Conservation (phyloP, 768 basidiomycete genomes). For the Lyophyllum semitale region DNA sequence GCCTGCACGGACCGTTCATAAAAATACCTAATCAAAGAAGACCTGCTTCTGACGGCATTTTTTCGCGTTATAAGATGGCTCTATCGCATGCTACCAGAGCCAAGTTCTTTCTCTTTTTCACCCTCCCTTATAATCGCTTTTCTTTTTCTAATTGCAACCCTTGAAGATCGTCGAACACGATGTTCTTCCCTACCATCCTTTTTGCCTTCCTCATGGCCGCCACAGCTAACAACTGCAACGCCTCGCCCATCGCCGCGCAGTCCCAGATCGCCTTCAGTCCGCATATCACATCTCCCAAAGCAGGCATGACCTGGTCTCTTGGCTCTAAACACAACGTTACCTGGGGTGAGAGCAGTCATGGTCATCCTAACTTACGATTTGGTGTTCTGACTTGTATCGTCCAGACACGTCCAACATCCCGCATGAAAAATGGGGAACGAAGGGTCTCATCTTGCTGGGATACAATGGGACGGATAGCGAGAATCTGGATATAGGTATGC, state of each 20-base stretch:
- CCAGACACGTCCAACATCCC: constrained; percentile 37
- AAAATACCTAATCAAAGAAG: constrained; percentile 9
- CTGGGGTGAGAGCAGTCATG: constrained; percentile 20
- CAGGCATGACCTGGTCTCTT: constrained; percentile 17
- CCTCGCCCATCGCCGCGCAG: constrained; percentile 9
- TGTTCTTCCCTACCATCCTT: constrained; percentile 14
- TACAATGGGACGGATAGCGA: constrained; percentile 36
- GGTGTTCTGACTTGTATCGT: background rate
- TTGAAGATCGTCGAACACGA: background rate
- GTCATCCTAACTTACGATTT: too few relatives aligned
- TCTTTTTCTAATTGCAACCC: background rate
- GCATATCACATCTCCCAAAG: constrained; percentile 21
- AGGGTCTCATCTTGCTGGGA: constrained; percentile 46
- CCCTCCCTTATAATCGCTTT: constrained; percentile 1
- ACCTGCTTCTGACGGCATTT: constrained; percentile 7
- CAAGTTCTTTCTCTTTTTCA: background rate
- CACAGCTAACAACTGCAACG: constrained; percentile 7
- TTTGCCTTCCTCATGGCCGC: constrained; percentile 9
- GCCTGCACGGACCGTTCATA: background rate
- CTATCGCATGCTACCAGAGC: background rate
- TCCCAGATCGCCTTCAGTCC: constrained; percentile 24
- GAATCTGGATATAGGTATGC: constrained; percentile 48
- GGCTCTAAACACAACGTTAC: constrained; percentile 23
- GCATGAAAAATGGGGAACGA: constrained; percentile 26
- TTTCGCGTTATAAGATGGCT: constrained; percentile 8